A percentile compares a stretch with the other conserved stretches of the same genome.
These are phyloP conservation scores for Xylariaceae sp. DNA, from an alignment of 2,329 filamentous ascomycete genomes.

Conservation along the genomic window DNA sequence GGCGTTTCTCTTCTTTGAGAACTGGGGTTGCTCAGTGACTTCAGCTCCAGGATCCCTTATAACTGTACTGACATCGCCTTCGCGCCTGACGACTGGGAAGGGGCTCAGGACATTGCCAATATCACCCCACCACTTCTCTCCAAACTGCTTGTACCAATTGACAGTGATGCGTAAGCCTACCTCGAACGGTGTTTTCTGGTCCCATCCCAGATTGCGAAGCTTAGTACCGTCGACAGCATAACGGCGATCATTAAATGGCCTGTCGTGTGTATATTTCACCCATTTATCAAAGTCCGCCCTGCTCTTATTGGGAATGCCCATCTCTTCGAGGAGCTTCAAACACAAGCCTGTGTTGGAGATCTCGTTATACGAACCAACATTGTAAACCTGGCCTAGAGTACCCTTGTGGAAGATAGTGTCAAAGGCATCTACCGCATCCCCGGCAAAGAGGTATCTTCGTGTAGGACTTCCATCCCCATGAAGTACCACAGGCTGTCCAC, in stretches of 20 bases:
- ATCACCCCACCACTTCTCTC: conserved; percentile 74
- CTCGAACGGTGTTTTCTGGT: conserved; percentile 68
- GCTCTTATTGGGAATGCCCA: conserved; percentile 60
- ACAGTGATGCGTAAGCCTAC: conserved; percentile 69
- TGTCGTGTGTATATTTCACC: conserved; percentile 77
- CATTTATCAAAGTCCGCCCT: conserved; percentile 64
- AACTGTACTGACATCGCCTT: too few species aligned
- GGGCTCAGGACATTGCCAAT: conserved; percentile 73
- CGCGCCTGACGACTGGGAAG: conserved; percentile 68
- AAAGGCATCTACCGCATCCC: conserved; percentile 80
- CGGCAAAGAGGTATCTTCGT: conserved; percentile 77
- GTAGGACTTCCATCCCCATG: conserved; percentile 79
- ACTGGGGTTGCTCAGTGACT: too few species aligned
- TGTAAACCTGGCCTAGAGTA: conserved; percentile 76
- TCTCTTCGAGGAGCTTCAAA: conserved; percentile 66
- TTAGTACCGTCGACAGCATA: conserved; percentile 76
- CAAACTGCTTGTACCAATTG: conserved; percentile 71
- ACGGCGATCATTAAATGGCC: conserved; percentile 77
- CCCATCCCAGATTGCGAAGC: conserved; percentile 70
- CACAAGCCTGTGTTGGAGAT: conserved; percentile 76
- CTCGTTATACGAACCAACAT: conserved; percentile 79
- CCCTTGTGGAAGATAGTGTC: conserved; percentile 84
- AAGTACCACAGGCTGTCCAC: conserved; percentile 70
- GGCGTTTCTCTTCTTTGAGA: too few species aligned
- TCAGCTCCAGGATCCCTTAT: too few species aligned